Base-by-base conservation (phyloP, 208 protist species). In the Sergeia podlipaevii region DNA sequence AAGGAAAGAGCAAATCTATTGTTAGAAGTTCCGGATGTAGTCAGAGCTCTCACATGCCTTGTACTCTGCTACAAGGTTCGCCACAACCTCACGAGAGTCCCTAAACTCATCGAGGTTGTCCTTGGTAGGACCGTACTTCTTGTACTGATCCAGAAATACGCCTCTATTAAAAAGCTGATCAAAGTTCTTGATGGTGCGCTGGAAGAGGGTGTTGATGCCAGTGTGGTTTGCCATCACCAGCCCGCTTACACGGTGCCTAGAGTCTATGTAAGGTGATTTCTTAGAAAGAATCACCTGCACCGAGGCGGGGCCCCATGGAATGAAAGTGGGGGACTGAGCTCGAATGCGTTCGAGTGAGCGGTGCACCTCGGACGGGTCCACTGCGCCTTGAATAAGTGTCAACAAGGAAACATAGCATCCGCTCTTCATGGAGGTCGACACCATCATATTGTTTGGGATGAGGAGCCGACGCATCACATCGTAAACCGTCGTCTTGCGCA, bases 141-240 rank as follows among this genome's bases (percentile, higher is more conserved):
- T 70, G 77, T 98, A 99, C 51, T 97, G 78, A 26, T 97, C 81
- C 8, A 99, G 67, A 67, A 97, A 99, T 0, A 96, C 96, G 21
- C 91, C 74, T 21, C 88, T 81, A 23, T 89, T 95, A 49, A 91
- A 92, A 23, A 99, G 56, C 65, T 87, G 89, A 60, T 99, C 92
- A 71, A 97, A 99, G 65, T 98, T 81, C 51, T 74, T 73, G 8
- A 97, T 36, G 8, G 90, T 96, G 4, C 85, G 69, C 39, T 81
- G 56, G 63, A 99, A 99, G 20, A 99, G 73, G 37, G 96, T 89
- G 50, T 70, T 68, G 21, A 99, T 98, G 56, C 83, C 95, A 0
- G 98, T 99, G 81, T 99, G 99, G 77, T 99, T 99, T 4, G 98
- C 98, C 52, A 99, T 73, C 65, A 99, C 98, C 13, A 99, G 85